phyloP scores from a whole-genome alignment of 345 rosid species.

The Rhizophora mangle region DNA sequence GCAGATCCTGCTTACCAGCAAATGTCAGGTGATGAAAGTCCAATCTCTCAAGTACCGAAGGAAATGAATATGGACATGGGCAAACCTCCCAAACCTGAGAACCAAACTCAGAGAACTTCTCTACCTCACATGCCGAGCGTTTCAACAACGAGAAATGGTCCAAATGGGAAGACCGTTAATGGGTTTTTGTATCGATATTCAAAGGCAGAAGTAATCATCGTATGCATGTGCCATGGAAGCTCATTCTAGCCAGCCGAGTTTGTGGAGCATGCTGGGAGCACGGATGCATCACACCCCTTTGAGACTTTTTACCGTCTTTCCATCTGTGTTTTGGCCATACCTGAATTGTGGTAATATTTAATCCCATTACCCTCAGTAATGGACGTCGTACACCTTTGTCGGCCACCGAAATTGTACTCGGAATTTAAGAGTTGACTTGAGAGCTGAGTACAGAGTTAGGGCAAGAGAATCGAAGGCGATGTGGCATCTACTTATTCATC shows the following conservation, averaged over 20 bases:
- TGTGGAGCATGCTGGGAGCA: constrained; percentile 69
- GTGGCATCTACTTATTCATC: too few species aligned
- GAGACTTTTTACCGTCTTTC: constrained; percentile 51
- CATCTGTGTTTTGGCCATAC: constrained; percentile 29
- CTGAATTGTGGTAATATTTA: too few species aligned
- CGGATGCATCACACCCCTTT: constrained; percentile 45
- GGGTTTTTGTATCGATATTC: constrained; percentile 58
- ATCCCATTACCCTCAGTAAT: too few species aligned
- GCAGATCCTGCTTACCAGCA: background rate
- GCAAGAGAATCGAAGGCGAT: too few species aligned
- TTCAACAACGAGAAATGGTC: constrained; percentile 63
- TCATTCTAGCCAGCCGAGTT: constrained; percentile 71
- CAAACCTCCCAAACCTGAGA: constrained; percentile 49
- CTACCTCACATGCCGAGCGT: constrained; percentile 59
- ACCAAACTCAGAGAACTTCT: constrained; percentile 5
- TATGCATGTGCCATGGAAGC: constrained; percentile 69
- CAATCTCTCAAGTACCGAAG: background rate
- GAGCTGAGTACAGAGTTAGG: too few species aligned
- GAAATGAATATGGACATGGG: constrained; percentile 17
- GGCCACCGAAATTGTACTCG: too few species aligned
- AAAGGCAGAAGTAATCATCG: constrained; percentile 50
- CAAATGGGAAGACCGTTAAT: constrained; percentile 61
- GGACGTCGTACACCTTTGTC: too few species aligned
- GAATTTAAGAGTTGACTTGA: too few species aligned
- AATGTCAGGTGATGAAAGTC: constrained; percentile 1